Base-by-base conservation (phyloP, 257 asterid species). In the Jacaranda copaia region DNA sequence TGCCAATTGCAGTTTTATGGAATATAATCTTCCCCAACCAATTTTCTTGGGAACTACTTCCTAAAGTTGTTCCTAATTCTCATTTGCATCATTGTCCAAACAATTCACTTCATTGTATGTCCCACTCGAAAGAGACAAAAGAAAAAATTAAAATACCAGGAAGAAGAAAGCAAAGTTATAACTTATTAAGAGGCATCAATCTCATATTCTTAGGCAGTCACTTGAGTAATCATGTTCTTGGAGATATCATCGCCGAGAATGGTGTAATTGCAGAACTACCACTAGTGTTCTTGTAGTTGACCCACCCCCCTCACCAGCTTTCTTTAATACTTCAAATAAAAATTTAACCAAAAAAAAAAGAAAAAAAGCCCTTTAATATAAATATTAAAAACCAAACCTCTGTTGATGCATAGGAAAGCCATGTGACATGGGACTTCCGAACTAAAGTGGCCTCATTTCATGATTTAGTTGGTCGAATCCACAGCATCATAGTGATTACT, bases 161-260 rank as follows among this genome's bases (percentile, higher is more conserved):
- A 8, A 42, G 6, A 42, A 42, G 8, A 48, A 48, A 48, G 9
- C 0, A 48, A 48, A 8, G 3, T 48, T 8, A 12, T 48, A 8
- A 48, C 12, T 48, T 11, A 48, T 70, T 43, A 66, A 72, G 12
- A 39, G 72, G 72, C 51, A 57, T 60, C 6, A 72, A 51, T 15
- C 45, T 25, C 32, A 25, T 25, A 25, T 25, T 25, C 32, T 25
- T 25, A 25, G 32, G 32, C 32, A 25, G n/a, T n/a, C n/a, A n/a
- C n/a, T 68, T 68, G 55, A 68, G 38, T 51, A 38, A 76, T 58
- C 87, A 72, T 77, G 87, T 85, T 81, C 78, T 55, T 68, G 77
- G 74, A 81, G 88, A 72, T 20, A 76, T 58, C 7, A 46, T 70
- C 80, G 86, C 60, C 87, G 76, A 66, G 58, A 81, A 76, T 78